These are phyloP conservation scores for Apiotrichum domesticum DNA, from an alignment of 1,284 basidiomycete species.

Conservation along the genomic window DNA sequence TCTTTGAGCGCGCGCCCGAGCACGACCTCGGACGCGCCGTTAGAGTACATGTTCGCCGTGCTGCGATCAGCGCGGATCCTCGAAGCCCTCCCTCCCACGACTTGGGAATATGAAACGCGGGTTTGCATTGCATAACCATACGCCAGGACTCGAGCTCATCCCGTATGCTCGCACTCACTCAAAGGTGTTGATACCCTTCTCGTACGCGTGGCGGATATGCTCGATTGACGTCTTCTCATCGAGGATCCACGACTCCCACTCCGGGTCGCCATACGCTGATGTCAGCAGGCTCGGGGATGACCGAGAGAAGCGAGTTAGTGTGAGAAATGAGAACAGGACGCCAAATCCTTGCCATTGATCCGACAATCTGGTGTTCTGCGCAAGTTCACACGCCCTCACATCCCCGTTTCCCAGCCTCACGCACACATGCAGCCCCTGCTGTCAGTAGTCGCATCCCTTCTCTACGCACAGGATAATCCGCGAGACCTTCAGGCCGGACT, in stretches of 20 bases:
- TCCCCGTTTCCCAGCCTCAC: not conserved
- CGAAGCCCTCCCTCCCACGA: no score
- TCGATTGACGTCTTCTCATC: conserved; percentile 37
- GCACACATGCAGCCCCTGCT: conserved; percentile 31
- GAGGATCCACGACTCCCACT: conserved; percentile 34
- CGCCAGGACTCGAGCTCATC: not conserved
- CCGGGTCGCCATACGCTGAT: conserved; percentile 28
- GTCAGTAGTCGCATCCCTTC: not conserved
- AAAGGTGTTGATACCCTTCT: conserved; percentile 39
- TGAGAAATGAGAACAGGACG: no score
- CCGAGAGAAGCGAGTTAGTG: no score
- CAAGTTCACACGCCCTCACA: no score
- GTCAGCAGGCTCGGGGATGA: no score
- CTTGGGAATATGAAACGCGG: no score
- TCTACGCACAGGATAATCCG: conserved; percentile 34
- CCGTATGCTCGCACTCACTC: conserved; percentile 20
- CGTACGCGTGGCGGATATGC: conserved; percentile 43
- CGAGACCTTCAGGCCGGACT: conserved; percentile 38
- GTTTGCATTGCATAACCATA: not conserved
- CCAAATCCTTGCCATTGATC: no score
- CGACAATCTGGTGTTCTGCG: no score
- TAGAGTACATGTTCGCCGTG: conserved; percentile 50
- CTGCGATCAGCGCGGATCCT: conserved; percentile 4
- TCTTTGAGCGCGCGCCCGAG: conserved; percentile 74
- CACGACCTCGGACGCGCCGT: conserved; percentile 56